Conservation (phyloP, 257 asterid species). For the Solanum pimpinellifolium region DNA sequence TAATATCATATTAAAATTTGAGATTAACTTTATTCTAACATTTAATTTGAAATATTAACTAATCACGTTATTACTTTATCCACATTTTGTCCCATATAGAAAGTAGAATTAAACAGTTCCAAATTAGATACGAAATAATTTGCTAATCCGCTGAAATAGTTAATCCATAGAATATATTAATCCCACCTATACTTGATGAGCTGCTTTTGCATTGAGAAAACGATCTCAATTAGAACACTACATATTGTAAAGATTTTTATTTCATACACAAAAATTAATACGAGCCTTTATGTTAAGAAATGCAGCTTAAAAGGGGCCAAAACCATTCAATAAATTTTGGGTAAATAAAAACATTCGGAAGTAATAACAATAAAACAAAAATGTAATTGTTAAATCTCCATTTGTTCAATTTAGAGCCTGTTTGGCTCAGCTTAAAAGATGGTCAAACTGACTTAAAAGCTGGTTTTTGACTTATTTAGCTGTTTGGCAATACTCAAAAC, state of each 20-base stretch:
- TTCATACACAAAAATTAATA: neutral
- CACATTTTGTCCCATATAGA: neutral
- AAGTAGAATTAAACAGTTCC: neutral
- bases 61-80: neutral
- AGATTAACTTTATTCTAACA: no score
- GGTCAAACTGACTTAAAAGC: no score
- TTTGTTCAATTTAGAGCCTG: no score
- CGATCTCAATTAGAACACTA: neutral
- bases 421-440: no score
- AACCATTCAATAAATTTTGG: no score
- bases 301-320: no score
- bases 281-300: neutral
- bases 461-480: no score
- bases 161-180: neutral
- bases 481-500: no score
- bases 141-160: neutral
- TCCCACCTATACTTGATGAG: neutral
- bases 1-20: neutral
- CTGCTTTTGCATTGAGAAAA: neutral
- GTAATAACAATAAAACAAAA: no score
- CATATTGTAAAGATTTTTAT: neutral
- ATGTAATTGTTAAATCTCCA: no score
- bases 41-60: neutral
- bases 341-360: no score
- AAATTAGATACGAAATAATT: neutral